Evolutionary conservation across 2,329 filamentous ascomycete genomes (phyloP), one percentile per base, ranked within the genome.

Genomic region (Fusarium sp.): DNA sequence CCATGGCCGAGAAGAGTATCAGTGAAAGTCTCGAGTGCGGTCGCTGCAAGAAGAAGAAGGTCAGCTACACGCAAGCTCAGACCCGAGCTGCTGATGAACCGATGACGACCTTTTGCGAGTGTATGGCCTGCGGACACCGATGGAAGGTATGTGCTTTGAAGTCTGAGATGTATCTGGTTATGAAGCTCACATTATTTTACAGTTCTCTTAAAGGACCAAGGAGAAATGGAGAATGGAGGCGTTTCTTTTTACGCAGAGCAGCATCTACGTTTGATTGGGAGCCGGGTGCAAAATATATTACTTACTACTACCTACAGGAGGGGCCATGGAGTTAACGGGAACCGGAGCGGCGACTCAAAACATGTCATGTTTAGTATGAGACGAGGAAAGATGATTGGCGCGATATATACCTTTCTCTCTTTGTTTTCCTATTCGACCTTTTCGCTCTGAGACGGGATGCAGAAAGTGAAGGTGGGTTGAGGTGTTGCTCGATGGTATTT

Each of bases 51-150:
- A 85, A 96, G 84, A 93, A 91, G 82, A 93, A 92, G 83, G 95
- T 98, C 74, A 93, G 90, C 77, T 99, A 99, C 79, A 92, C 88
- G 44, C 95, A 99, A 80, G 95, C 95, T 5, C 95, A 99, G 83
- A 99, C 95, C 13, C 86, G 95, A 65, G 91, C 88, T 80, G 95
- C 95, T 67, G 95, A 99, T 85, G 95, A 98, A 80, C 94, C 94
- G 67, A 91, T 91, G 88, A 91, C 88, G 61, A 91, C 88, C 32
- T 91, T 91, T 76, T 91, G 88, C 78, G 87, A 89, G 74, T 91
- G 88, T 73, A 87, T 86, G 73, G 81, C 85, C 64, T 91, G 88
- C 72, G 88, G 88, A 43, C 83, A 91, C 73, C 83, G 88, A 52
- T 91, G 88, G 88, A 91, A 91, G 85, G 88, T 89, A 79, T 75